Conservation (phyloP, 768 basidiomycete genomes). For the Tylopilus sp. region DNA sequence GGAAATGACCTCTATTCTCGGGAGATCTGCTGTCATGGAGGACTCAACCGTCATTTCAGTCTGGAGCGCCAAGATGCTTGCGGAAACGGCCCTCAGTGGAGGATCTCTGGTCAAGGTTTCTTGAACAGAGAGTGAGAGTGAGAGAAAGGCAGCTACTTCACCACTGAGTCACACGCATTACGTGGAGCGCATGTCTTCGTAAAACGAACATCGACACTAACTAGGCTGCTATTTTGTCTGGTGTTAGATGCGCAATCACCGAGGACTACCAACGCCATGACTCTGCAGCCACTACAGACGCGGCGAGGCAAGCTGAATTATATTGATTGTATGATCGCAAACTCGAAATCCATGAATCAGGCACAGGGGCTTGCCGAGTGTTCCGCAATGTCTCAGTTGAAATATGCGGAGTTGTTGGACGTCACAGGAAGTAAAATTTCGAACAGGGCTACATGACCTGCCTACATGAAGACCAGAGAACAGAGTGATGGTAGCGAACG, state of each 20-base stretch:
- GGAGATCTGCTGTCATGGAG: slow-evolving; percentile 17
- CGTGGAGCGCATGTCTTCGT: too few species aligned
- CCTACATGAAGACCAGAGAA: slow-evolving; percentile 3
- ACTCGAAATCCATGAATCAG: background rate
- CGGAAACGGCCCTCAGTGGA: background rate
- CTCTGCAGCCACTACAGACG: too few species aligned
- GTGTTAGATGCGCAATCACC: too few species aligned
- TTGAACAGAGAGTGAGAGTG: background rate
- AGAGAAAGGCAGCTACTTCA: too few species aligned
- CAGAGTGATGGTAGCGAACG: background rate
- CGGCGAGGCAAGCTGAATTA: too few species aligned
- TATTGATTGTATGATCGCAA: background rate
- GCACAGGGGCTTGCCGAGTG: slow-evolving; percentile 2
- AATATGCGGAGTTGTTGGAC: background rate
- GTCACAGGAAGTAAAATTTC: slow-evolving; percentile 6
- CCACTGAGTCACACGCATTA: too few species aligned
- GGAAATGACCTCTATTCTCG: slow-evolving; percentile 19
- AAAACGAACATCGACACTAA: too few species aligned
- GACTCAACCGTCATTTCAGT: slow-evolving; percentile 6
- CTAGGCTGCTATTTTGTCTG: too few species aligned
- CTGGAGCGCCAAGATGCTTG: background rate
- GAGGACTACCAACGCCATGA: too few species aligned
- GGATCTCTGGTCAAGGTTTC: too few species aligned
- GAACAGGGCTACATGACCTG: background rate
- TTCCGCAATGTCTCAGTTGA: slow-evolving; percentile 8